Base-by-base conservation (phyloP, 1,284 basidiomycete genomes). In the Cutaneotrichosporon sp. region DNA sequence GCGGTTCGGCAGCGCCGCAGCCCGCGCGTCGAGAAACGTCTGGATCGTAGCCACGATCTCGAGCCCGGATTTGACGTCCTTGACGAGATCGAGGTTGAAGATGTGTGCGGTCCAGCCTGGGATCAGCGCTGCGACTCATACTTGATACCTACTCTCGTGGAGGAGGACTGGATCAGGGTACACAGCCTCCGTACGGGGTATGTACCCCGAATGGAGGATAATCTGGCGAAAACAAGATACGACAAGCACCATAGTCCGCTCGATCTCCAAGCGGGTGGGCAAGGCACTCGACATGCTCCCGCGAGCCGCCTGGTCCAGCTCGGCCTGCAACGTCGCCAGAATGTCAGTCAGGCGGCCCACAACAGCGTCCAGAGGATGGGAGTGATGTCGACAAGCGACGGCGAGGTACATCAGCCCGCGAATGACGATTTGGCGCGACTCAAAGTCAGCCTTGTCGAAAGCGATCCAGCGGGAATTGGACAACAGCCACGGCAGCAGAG, bases 401-500 rank as follows among this genome's bases (percentile, higher is more conserved):
- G 82, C 82, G 19, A 90, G 80, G 66, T 87, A 83, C 80, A 87
- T 84, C 66, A 88, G 78, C 0, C 88, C 89, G 8, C 88, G 82
- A 46, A 97, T 82, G 61, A 83, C 82, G 9, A 85, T 82, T 27
- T 83, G 74, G 14, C 90, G 83, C 0, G 86, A 86, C n/a, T 81
- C 78, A 22, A 80, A 75, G 63, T 90, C 86, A 0, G 85, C 85
- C 16, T 80, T 74, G 20, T 77, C 75, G 69, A 94, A 93, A 5
- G 62, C 37, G 12, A 67, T 54, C 74, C 74, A 75, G 17, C 45
- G 46, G 3, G 71, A 66, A 41, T 70, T 70, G 43, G 78, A 77
- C 42, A 92, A 78, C 5, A 78, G 75, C 51, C 83, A 77, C 17
- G 81, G 78, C 1, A 77, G 60, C 3, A 77, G 66, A 0, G 78